Percentiles rank a stretch among this genome's conserved stretches.
Conservation (phyloP, 345 rosid genomes). For the Microcos paniculata region DNA sequence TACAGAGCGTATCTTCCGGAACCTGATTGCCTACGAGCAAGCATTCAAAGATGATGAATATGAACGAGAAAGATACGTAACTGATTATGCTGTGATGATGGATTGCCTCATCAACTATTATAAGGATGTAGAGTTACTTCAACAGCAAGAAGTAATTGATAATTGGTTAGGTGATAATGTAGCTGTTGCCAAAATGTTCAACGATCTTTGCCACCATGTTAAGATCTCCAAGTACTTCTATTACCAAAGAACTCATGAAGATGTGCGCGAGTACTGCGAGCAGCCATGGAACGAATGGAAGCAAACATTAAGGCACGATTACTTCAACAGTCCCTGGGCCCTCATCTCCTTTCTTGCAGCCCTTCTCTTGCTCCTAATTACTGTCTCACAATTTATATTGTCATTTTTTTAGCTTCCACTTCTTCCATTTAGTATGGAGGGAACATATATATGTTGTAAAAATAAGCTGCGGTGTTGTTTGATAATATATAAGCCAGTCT, state of each 20-base stretch:
- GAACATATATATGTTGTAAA: no score
- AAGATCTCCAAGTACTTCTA: not conserved
- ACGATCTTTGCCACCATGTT: slow-evolving; percentile 3
- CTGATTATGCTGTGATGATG: not conserved
- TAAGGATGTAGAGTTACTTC: slow-evolving; percentile 18
- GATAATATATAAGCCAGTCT: no score
- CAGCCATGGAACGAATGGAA: slow-evolving; percentile 13
- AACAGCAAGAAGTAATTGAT: slow-evolving; percentile 11
- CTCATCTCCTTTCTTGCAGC: slow-evolving; percentile 21
- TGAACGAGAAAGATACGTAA: not conserved
- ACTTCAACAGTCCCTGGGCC: slow-evolving; percentile 29
- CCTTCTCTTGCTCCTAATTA: not conserved
- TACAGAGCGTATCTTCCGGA: slow-evolving; percentile 7
- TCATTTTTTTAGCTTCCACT: no score
- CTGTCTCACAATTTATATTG: not conserved
- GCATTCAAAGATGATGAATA: not conserved
- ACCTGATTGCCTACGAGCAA: slow-evolving; percentile 27
- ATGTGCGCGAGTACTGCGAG: slow-evolving; percentile 4
- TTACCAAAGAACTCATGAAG: slow-evolving; percentile 1
- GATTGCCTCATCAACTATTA: no score
- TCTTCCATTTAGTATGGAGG: no score
- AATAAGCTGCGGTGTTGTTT: no score
- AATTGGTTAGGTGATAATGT: slow-evolving; percentile 19
- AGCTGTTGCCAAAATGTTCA: slow-evolving; percentile 18
- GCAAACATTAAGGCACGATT: slow-evolving; percentile 5